Evolutionary conservation across 371 early-diverging fungal species (phyloP), one percentile per base, ranked within the genome.

Genomic region (Mortierella sp.): DNA sequence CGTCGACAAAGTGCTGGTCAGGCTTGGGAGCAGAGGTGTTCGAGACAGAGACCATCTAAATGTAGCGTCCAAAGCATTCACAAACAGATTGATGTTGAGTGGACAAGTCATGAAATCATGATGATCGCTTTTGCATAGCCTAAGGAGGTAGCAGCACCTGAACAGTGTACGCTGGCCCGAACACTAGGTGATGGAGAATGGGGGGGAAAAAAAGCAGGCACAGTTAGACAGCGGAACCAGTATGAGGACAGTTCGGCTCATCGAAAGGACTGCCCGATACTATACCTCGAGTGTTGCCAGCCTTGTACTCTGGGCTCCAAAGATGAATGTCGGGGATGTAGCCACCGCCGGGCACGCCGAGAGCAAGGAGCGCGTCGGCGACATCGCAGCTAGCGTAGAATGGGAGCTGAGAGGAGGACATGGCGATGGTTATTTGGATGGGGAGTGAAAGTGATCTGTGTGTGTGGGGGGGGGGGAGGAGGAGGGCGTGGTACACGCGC

Each of bases 81-180:
- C 14, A 28, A 50, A 18, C 58, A 62, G 29, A 28, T 6, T 18
- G 28, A 43, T 45, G 9, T 18, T 43, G 57, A 30, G 57, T 52
- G 14, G 14, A 37, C 37, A 37, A 5, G 3, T 3, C 37, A 37
- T 5, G 14, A 37, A 7, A 43, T 46, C 29, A 26, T 12, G 58
- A 26, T 43, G 14, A 25, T 15, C 57, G 66, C 11, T 52, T 28
- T 5, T 18, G 12, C 12, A 18, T 14, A 37, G 18, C 48, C 56
- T 55, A n/a, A 70, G 45, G 51, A 25, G 30, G 46, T n/a, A 51
- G 25, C 53, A 5, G 56, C 57, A 88, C 90, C 83, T 92, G 85
- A 51, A 93, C 90, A 53, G 94, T 94, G 80, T 88, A 92, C 0
- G 94, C 95, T 29, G 90, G 92, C 0, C 94, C 95, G 73, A 90